Percentiles rank a stretch among this genome's conserved stretches.
Evolutionary conservation across 306 rosid species (phyloP).

Genomic region (Canavalia gladiata): DNA sequence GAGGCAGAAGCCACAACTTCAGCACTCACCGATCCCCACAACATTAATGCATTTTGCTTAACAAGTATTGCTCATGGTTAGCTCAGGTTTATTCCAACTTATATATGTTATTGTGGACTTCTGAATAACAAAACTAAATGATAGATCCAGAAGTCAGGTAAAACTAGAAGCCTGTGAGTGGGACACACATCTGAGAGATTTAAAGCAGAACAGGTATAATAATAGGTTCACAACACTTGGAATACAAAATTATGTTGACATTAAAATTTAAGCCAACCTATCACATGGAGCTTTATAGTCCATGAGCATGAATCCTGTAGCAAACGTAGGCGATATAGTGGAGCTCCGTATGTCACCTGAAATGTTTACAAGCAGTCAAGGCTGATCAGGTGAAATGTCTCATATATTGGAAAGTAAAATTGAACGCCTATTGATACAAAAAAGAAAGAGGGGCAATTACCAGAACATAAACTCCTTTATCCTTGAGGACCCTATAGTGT

Average conservation of each 20-base stretch:
- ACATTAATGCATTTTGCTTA: slow-evolving; percentile 29
- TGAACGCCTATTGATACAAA: slow-evolving; percentile 23
- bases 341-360: slow-evolving; percentile 92
- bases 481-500: slow-evolving; percentile 97
- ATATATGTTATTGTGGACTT: neutral
- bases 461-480: slow-evolving; percentile 87
- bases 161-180: slow-evolving; percentile 19
- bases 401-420: slow-evolving; percentile 29
- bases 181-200: neutral
- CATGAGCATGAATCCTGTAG: slow-evolving; percentile 68
- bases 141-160: slow-evolving; percentile 18
- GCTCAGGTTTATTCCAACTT: neutral
- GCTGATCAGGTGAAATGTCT: slow-evolving; percentile 9
- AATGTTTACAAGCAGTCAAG: slow-evolving; percentile 48
- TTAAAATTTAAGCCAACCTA: slow-evolving; percentile 63
- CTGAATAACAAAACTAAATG: slow-evolving; percentile 24
- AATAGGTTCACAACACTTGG: slow-evolving; percentile 20
- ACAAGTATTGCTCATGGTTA: neutral
- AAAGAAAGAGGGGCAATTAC: slow-evolving; percentile 55
- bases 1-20: slow-evolving; percentile 17
- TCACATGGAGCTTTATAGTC: slow-evolving; percentile 88
- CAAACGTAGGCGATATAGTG: slow-evolving; percentile 68
- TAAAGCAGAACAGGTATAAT: neutral
- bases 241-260: slow-evolving; percentile 35
- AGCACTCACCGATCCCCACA: slow-evolving; percentile 18